A percentile compares a stretch with the other conserved stretches of the same genome.
These are phyloP conservation scores for Urochloa ruziziensis DNA, from an alignment of 176 grass and related monocot genomes.

Conservation along the genomic window DNA sequence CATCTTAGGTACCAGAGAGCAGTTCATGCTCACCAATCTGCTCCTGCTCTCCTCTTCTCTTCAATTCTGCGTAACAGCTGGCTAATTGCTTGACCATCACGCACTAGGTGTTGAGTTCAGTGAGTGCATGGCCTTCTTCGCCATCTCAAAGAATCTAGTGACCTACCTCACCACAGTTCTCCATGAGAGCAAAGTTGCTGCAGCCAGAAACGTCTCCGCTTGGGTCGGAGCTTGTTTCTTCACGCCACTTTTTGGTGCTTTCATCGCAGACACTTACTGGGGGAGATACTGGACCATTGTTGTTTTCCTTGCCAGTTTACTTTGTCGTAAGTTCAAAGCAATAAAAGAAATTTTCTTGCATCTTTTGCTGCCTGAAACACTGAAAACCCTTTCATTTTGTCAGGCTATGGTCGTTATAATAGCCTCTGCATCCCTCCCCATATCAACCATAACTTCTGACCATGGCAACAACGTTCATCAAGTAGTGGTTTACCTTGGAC, in stretches of 20 bases:
- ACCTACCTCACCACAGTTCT: constrained; percentile 24
- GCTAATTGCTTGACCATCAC: neutral
- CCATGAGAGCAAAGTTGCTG: constrained; percentile 12
- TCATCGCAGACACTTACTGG: constrained; percentile 29
- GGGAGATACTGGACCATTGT: constrained; percentile 31
- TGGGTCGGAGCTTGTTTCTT: constrained; percentile 26
- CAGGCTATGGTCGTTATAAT: constrained; percentile 41
- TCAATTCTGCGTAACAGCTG: neutral
- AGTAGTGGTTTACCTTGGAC: constrained; percentile 29
- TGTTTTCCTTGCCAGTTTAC: constrained; percentile 1
- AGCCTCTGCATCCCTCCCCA: constrained; percentile 19
- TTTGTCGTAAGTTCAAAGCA: neutral
- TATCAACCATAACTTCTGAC: neutral
- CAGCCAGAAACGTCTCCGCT: constrained; percentile 1
- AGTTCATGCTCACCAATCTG: neutral
- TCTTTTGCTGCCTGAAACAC: neutral
- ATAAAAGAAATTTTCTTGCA: neutral
- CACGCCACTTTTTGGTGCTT: constrained; percentile 20
- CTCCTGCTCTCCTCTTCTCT: neutral
- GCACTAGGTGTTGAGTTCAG: constrained; percentile 25
- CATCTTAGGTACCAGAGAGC: constrained; percentile 4
- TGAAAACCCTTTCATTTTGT: neutral
- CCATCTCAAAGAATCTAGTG: neutral
- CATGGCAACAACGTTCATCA: neutral
- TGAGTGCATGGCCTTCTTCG: neutral